phyloP scores from a whole-genome alignment of 1,139 yeast genomes.

The Geotrichum klebahnii region DNA sequence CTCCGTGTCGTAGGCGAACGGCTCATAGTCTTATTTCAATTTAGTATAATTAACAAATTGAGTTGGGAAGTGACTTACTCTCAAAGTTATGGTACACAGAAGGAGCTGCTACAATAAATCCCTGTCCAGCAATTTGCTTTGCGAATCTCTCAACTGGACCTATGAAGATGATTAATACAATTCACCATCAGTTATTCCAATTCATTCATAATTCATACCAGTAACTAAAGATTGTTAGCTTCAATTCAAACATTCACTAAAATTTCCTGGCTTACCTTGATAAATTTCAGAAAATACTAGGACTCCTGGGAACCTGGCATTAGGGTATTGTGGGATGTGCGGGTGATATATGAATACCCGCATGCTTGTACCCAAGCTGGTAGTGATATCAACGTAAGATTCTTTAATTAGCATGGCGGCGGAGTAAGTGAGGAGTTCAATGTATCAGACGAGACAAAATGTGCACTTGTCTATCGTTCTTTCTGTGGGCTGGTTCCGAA shows the following conservation, averaged over 20 bases:
- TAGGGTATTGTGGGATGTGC: slow-evolving; percentile 63
- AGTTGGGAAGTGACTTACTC: slow-evolving; percentile 30
- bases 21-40: slow-evolving; percentile 46
- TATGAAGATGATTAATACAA: slow-evolving; percentile 20
- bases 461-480: too few relatives aligned
- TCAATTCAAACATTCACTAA: neutral
- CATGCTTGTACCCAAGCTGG: slow-evolving; percentile 64
- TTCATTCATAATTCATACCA: slow-evolving; percentile 6
- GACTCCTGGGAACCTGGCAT: slow-evolving; percentile 76
- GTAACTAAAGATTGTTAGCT: neutral
- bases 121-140: slow-evolving; percentile 73
- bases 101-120: slow-evolving; percentile 73
- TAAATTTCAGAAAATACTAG: slow-evolving; percentile 76
- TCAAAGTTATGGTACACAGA: slow-evolving; percentile 73
- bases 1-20: slow-evolving; percentile 63
- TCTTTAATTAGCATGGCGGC: slow-evolving; percentile 62
- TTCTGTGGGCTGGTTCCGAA: neutral
- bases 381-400: slow-evolving; percentile 57
- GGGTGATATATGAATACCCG: slow-evolving; percentile 67
- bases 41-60: neutral
- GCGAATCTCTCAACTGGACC: slow-evolving; percentile 78
- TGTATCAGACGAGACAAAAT: neutral
- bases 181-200: neutral
- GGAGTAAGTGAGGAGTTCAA: neutral
- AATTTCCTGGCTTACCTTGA: slow-evolving; percentile 62